Evolutionary conservation across 208 protist genomes (phyloP).

Genomic region (Blastocrithidia nonstop): DNA sequence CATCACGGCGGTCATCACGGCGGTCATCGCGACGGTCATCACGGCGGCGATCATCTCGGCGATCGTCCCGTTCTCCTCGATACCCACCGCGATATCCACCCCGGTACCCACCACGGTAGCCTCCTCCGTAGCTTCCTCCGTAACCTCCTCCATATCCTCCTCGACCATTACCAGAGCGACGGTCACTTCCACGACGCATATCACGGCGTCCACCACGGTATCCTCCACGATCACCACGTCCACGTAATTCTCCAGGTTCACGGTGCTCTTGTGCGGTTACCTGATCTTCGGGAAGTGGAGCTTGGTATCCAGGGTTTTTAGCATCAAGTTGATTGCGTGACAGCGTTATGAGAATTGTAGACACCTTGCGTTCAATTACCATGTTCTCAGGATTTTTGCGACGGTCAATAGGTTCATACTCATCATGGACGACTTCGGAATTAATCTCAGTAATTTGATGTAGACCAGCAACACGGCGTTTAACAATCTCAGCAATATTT

Average conservation of each 20-base stretch:
- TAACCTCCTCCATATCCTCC: background rate
- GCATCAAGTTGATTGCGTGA: conserved; percentile 73
- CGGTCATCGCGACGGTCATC: conserved; percentile 16
- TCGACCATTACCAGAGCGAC: background rate
- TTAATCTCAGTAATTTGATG: conserved; percentile 84
- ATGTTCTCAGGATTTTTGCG: conserved; percentile 51
- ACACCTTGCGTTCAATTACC: conserved; percentile 70
- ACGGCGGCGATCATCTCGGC: background rate
- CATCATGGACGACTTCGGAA: conserved; percentile 68
- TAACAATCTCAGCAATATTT: conserved; percentile 87
- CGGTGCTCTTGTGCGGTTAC: conserved; percentile 76
- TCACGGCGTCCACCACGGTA: conserved; percentile 15
- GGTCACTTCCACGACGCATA: conserved; percentile 14
- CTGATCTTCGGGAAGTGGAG: conserved; percentile 72
- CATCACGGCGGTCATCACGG: background rate
- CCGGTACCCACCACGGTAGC: background rate
- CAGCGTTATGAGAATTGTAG: conserved; percentile 81
- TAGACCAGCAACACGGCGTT: conserved; percentile 77
- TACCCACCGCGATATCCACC: conserved; percentile 6
- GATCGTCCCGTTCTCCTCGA: background rate
- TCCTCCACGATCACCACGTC: conserved; percentile 19
- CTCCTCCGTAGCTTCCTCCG: background rate
- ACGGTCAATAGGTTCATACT: conserved; percentile 78
- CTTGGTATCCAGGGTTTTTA: conserved; percentile 81
- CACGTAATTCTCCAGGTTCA: conserved; percentile 14